Percentiles rank a stretch among this genome's conserved stretches.
These are phyloP conservation scores for Daldinia grandis DNA, from an alignment of 495 filamentous ascomycete genomes.

Conservation along the genomic window DNA sequence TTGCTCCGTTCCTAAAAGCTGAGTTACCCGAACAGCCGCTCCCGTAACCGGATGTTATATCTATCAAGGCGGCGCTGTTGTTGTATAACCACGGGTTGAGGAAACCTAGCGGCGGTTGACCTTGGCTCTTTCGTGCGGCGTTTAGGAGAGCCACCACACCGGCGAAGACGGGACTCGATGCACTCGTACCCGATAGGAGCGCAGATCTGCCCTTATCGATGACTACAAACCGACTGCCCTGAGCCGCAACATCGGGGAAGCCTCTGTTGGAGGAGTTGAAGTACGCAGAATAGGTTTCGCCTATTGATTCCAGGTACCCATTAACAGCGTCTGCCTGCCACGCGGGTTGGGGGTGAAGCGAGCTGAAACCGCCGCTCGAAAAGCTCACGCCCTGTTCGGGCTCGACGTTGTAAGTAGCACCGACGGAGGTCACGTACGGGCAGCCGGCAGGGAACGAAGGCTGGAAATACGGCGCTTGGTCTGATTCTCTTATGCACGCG, in stretches of 20 bases:
- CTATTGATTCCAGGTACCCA: conserved; percentile 63
- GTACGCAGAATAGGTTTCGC: conserved; percentile 50
- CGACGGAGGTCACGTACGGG: conserved; percentile 77
- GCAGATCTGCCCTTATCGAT: conserved; percentile 55
- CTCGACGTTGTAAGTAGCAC: conserved; percentile 64
- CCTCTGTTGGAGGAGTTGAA: conserved; percentile 66
- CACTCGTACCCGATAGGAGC: conserved; percentile 57
- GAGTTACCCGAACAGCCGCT: conserved; percentile 61
- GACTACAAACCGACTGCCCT: conserved; percentile 63
- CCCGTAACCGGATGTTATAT: conserved; percentile 68
- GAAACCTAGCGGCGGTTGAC: conserved; percentile 67
- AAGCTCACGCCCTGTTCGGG: conserved; percentile 69
- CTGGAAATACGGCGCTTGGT: conserved; percentile 73
- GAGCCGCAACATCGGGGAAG: conserved; percentile 69
- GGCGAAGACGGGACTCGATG: conserved; percentile 50
- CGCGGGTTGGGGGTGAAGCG: conserved; percentile 66
- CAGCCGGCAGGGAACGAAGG: conserved; percentile 76
- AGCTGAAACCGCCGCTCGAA: conserved; percentile 74
- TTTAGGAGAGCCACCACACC: conserved; percentile 67
- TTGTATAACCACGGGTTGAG: conserved; percentile 70
- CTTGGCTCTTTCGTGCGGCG: conserved; percentile 62
- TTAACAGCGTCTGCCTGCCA: conserved; percentile 69
- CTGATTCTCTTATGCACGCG: conserved; percentile 65
- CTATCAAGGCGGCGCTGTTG: conserved; percentile 66
- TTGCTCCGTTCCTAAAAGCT: conserved; percentile 58